Percentiles rank a stretch among this genome's conserved stretches.
These are phyloP conservation scores for Lumnitzera racemosa DNA, from an alignment of 345 rosid species.

Conservation along the genomic window DNA sequence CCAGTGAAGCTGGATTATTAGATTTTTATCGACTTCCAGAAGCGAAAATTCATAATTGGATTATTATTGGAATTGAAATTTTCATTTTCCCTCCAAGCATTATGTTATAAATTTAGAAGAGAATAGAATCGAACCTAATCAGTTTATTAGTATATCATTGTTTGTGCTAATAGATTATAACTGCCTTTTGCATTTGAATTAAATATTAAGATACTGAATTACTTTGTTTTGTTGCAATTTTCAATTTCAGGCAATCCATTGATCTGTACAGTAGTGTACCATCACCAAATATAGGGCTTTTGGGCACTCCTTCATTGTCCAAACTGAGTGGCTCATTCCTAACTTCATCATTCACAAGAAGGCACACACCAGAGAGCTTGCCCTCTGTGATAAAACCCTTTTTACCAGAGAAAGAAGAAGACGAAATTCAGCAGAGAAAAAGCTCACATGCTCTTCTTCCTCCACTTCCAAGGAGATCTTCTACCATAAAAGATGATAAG, in stretches of 20 bases:
- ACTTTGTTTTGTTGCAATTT: slow-evolving; percentile 6
- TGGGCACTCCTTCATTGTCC: slow-evolving; percentile 52
- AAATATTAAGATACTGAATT: not conserved
- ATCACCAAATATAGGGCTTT: slow-evolving; percentile 58
- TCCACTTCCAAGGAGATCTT: slow-evolving; percentile 33
- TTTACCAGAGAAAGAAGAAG: slow-evolving; percentile 32
- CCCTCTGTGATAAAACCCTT: slow-evolving; percentile 48
- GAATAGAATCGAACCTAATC: too few relatives aligned
- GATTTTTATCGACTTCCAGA: too few relatives aligned
- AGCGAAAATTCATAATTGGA: too few relatives aligned
- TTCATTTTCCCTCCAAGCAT: too few relatives aligned
- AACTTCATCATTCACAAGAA: slow-evolving; percentile 47
- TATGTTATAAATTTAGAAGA: too few relatives aligned
- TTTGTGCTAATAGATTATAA: too few relatives aligned
- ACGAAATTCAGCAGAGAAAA: slow-evolving; percentile 19
- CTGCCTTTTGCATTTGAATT: too few relatives aligned
- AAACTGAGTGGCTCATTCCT: slow-evolving; percentile 64
- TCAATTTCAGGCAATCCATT: slow-evolving; percentile 66
- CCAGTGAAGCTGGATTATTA: too few relatives aligned
- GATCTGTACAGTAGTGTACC: slow-evolving; percentile 78
- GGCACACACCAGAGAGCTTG: slow-evolving; percentile 54
- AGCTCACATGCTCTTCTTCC: slow-evolving; percentile 18
- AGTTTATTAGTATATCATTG: too few relatives aligned
- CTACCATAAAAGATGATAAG: slow-evolving; percentile 14
- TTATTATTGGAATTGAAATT: too few relatives aligned